Percentiles rank a stretch among this genome's conserved stretches.
Conservation (phyloP, 1,284 basidiomycete genomes). For the Tilletiopsis washingtonensis region DNA sequence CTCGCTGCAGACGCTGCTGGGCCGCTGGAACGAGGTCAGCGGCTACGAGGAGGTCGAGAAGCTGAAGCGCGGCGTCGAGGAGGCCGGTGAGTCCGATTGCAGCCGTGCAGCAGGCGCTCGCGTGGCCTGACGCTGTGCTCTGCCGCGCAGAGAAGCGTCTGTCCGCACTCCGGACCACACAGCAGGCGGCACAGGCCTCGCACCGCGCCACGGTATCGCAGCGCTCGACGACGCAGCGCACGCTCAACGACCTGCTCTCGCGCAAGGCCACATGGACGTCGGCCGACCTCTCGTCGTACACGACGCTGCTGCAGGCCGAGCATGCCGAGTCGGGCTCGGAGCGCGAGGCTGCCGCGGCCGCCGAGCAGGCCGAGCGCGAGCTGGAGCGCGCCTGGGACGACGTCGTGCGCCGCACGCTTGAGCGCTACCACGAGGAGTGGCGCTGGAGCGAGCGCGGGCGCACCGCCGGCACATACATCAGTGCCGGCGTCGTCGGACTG, state of each 20-base stretch:
- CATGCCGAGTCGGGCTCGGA: constrained; percentile 27
- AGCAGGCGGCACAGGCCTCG: constrained; percentile 13
- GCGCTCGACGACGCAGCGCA: constrained; percentile 26
- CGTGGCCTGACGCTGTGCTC: neutral
- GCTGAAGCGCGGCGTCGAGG: constrained; percentile 20
- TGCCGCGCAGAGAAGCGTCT: constrained; percentile 13
- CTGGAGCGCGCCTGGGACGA: constrained; percentile 36
- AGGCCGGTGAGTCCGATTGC: constrained; percentile 8
- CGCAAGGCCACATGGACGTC: constrained; percentile 38
- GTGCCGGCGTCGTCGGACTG: constrained; percentile 29
- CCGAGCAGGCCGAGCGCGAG: constrained; percentile 24
- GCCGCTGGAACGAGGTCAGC: constrained; percentile 28
- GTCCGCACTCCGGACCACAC: constrained; percentile 8
- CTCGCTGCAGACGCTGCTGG: neutral
- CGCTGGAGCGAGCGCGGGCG: constrained; percentile 42
- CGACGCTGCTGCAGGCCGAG: constrained; percentile 33
- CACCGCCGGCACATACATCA: constrained; percentile 32
- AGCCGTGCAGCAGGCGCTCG: neutral
- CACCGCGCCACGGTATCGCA: constrained; percentile 28
- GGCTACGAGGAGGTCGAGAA: constrained; percentile 31
- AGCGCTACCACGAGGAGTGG: constrained; percentile 44
- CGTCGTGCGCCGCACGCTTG: constrained; percentile 33
- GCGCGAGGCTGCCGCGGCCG: constrained; percentile 17
- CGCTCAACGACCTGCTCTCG: constrained; percentile 36
- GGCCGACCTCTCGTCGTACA: constrained; percentile 32